phyloP scores from a whole-genome alignment of 179 eudicot species.

The Silene coronaria region DNA sequence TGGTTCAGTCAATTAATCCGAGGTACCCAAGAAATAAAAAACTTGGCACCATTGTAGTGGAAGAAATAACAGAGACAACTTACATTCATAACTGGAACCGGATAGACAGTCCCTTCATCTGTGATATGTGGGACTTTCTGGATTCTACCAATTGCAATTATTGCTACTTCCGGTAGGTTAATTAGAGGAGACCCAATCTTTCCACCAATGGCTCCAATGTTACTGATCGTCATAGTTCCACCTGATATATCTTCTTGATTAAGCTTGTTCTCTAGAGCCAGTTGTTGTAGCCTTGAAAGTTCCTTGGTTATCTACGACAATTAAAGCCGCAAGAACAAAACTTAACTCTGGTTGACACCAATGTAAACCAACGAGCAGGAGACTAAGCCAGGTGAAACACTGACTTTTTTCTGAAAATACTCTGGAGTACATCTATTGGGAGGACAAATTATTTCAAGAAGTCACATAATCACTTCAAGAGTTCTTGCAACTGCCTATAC shows the following conservation, averaged over 20 bases:
- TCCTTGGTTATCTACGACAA: slow-evolving; percentile 71
- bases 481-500: no score
- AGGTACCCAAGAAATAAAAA: no score
- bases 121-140: slow-evolving; percentile 57
- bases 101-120: slow-evolving; percentile 68
- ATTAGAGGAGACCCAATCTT: slow-evolving; percentile 88
- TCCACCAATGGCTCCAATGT: slow-evolving; percentile 94
- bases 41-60: neutral
- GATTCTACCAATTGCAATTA: slow-evolving; percentile 77
- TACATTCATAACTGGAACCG: slow-evolving; percentile 71
- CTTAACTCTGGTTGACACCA: neutral
- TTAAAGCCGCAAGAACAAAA: neutral
- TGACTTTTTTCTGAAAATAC: neutral
- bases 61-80: slow-evolving; percentile 20
- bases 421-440: neutral
- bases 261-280: slow-evolving; percentile 78
- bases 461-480: neutral
- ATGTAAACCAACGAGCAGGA: neutral
- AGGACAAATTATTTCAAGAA: neutral
- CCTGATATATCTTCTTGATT: slow-evolving; percentile 66
- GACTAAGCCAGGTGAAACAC: neutral
- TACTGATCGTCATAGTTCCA: slow-evolving; percentile 92
- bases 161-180: slow-evolving; percentile 79
- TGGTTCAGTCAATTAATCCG: neutral
- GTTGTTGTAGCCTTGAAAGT: slow-evolving; percentile 58